phyloP scores from a whole-genome alignment of 176 grass and related monocot genomes.

The Melocanna baccifera region DNA sequence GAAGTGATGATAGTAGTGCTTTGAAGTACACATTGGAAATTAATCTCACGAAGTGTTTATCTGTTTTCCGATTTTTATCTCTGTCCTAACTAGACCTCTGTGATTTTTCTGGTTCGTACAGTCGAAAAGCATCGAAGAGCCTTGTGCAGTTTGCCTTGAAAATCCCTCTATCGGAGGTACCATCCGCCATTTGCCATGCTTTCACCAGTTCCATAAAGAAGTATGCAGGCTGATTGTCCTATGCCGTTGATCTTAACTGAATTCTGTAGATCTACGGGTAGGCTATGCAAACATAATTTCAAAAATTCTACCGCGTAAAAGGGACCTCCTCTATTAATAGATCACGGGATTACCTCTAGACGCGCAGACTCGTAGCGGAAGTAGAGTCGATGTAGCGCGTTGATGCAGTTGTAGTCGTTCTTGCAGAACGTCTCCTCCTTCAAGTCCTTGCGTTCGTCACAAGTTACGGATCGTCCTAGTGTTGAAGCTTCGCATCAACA shows the following conservation, averaged over 20 bases:
- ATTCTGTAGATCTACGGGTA: too few species aligned
- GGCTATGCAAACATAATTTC: too few species aligned
- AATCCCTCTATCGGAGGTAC: conserved; percentile 66
- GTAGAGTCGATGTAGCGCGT: too few species aligned
- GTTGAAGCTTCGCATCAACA: too few species aligned
- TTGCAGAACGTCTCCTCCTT: too few species aligned
- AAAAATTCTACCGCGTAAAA: too few species aligned
- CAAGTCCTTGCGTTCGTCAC: too few species aligned
- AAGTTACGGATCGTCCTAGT: too few species aligned
- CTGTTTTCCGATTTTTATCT: background rate
- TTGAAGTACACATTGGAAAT: background rate
- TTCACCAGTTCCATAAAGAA: conserved; percentile 94
- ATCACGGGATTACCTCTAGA: too few species aligned
- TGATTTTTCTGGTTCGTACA: conserved; percentile 36
- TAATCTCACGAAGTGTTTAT: background rate
- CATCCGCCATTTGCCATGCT: conserved; percentile 82
- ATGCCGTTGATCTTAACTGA: background rate
- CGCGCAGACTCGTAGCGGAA: too few species aligned
- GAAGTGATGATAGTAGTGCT: background rate
- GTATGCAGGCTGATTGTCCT: conserved; percentile 31
- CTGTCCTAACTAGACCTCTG: background rate
- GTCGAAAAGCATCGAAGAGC: conserved; percentile 66
- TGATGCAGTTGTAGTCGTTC: too few species aligned
- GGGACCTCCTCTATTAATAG: too few species aligned
- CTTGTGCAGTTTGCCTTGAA: conserved; percentile 81